These are phyloP conservation scores for Gloeophyllum trabeum DNA, from an alignment of 768 basidiomycete genomes.

Conservation along the genomic window DNA sequence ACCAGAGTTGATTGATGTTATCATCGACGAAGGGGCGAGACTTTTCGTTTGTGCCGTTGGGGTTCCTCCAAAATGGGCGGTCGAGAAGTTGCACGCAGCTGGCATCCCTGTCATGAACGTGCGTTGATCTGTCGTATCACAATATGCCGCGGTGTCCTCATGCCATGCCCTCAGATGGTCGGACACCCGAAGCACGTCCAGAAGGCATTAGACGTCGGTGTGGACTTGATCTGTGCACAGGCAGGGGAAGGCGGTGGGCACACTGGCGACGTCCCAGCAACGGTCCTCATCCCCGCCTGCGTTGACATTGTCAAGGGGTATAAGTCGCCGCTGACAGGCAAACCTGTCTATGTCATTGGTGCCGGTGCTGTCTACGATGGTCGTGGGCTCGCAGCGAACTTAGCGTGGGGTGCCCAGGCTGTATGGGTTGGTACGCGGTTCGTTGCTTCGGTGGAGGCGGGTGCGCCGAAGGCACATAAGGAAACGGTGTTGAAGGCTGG, in stretches of 20 bases:
- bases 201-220: constrained; percentile 74
- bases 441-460: constrained; percentile 72
- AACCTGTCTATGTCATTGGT: constrained; percentile 80
- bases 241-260: constrained; percentile 57
- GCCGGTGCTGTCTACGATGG: constrained; percentile 92
- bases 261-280: constrained; percentile 77
- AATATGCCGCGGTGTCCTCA: background rate
- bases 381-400: constrained; percentile 74
- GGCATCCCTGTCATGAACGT: constrained; percentile 86
- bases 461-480: constrained; percentile 79
- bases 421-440: constrained; percentile 68
- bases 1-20: constrained; percentile 74
- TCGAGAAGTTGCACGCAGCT: constrained; percentile 74
- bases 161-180: constrained; percentile 45
- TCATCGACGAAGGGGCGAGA: constrained; percentile 81
- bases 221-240: constrained; percentile 91
- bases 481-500: constrained; percentile 59
- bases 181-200: constrained; percentile 87
- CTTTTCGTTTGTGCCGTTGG: constrained; percentile 92
- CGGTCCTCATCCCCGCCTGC: constrained; percentile 83
- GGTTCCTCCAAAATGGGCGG: constrained; percentile 70
- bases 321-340: constrained; percentile 70
- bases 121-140: constrained; percentile 10
- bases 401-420: constrained; percentile 82
- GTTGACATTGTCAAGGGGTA: constrained; percentile 74